A percentile compares a stretch with the other conserved stretches of the same genome.
Conservation (phyloP, 2,329 filamentous ascomycete genomes). For the Colletotrichum salicis region DNA sequence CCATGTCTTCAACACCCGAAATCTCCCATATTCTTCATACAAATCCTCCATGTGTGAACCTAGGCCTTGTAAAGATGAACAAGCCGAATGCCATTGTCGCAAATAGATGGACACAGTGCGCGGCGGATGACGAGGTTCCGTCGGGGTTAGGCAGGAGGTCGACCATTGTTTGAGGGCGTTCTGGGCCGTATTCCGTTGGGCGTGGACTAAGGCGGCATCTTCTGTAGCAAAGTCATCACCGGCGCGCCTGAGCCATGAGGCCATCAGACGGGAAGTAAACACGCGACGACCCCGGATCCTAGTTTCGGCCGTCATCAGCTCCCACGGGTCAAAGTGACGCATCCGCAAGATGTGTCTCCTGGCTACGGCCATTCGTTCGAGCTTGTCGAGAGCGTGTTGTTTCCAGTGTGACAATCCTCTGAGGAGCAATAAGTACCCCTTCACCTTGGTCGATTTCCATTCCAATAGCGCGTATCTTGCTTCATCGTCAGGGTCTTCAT, state of each 20-base stretch:
- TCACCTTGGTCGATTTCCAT: conserved; percentile 19
- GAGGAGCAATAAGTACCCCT: conserved; percentile 30
- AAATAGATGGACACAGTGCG: not conserved
- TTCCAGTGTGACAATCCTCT: conserved; percentile 64
- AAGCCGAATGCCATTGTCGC: conserved; percentile 8
- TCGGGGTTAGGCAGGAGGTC: not conserved
- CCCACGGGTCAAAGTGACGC: conserved; percentile 44
- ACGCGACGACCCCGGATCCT: conserved; percentile 22
- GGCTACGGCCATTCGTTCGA: conserved; percentile 73
- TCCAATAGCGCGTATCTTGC: conserved; percentile 12
- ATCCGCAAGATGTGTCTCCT: conserved; percentile 76
- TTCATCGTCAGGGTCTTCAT: not conserved
- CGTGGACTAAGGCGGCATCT: not conserved
- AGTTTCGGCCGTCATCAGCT: conserved; percentile 31
- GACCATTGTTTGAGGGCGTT: conserved; percentile 9
- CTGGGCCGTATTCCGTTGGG: not conserved
- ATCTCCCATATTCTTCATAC: not conserved
- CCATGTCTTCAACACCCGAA: conserved; percentile 6
- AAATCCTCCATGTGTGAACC: not conserved
- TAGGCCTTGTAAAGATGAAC: not conserved
- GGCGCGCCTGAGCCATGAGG: conserved; percentile 19
- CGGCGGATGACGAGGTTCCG: not conserved
- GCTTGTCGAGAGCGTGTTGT: conserved; percentile 70
- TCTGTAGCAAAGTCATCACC: not conserved
- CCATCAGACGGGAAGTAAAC: conserved; percentile 5